phyloP scores from a whole-genome alignment of 192 early-diverging fungal genomes.

The Coemansia umbellata region DNA sequence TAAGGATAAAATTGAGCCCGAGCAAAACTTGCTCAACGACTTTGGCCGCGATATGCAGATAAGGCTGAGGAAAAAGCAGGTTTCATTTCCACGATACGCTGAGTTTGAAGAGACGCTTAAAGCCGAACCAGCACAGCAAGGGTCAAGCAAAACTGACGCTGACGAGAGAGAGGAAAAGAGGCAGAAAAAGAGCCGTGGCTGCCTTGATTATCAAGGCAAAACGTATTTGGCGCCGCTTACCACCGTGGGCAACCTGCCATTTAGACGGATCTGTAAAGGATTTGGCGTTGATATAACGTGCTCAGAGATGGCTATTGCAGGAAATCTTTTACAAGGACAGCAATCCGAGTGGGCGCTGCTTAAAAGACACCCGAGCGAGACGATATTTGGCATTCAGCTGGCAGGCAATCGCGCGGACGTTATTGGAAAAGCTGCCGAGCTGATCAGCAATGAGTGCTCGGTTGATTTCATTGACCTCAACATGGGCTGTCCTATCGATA shows the following conservation, averaged over 20 bases:
- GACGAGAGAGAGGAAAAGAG: slow-evolving; percentile 1
- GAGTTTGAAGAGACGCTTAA: slow-evolving; percentile 31
- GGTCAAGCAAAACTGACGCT: background rate
- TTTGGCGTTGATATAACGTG: slow-evolving; percentile 97
- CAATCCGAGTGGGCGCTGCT: slow-evolving; percentile 78
- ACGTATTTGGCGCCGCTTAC: slow-evolving; percentile 94
- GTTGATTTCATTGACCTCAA: slow-evolving; percentile 97
- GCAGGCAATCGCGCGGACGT: slow-evolving; percentile 60
- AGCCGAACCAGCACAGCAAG: slow-evolving; percentile 1
- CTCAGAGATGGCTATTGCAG: slow-evolving; percentile 87
- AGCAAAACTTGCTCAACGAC: slow-evolving; percentile 13
- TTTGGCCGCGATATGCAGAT: slow-evolving; percentile 22
- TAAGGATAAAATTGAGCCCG: slow-evolving; percentile 39
- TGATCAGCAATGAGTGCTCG: slow-evolving; percentile 60
- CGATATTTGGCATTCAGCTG: slow-evolving; percentile 91
- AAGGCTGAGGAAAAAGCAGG: slow-evolving; percentile 30
- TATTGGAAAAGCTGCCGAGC: slow-evolving; percentile 63
- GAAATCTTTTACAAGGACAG: slow-evolving; percentile 65
- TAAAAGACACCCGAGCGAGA: slow-evolving; percentile 79
- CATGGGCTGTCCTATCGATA: slow-evolving; percentile 94
- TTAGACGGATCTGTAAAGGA: slow-evolving; percentile 88
- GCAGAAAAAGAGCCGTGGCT: slow-evolving; percentile 6
- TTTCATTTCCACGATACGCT: slow-evolving; percentile 40
- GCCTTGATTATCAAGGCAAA: slow-evolving; percentile 76
- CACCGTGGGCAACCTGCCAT: slow-evolving; percentile 96